Conservation (phyloP, 768 basidiomycete species). For the Krasilnikovozyma curviuscula region DNA sequence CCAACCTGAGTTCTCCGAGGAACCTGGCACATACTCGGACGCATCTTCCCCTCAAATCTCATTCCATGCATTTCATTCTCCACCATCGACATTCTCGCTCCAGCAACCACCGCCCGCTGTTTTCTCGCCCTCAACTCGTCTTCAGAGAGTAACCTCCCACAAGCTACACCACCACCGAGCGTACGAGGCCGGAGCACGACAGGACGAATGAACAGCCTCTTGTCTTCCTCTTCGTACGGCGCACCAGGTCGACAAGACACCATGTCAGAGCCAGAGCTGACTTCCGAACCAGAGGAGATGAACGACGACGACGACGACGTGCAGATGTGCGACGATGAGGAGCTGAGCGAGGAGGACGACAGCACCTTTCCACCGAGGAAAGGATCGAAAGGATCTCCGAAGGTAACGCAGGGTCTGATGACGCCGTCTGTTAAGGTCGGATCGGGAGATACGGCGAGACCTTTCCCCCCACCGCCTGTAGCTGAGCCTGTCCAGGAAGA, state of each 20-base stretch:
- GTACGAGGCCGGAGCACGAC: neutral
- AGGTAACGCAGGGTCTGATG: too few species aligned
- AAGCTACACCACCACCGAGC: neutral
- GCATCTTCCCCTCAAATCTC: constrained; percentile 1
- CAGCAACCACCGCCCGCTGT: too few species aligned
- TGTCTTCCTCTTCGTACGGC: too few species aligned
- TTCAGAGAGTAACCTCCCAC: neutral
- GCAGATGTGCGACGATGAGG: neutral
- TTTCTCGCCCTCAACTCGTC: neutral
- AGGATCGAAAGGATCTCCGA: too few species aligned
- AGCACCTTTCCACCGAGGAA: too few species aligned
- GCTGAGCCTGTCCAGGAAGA: too few species aligned
- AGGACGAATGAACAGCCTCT: too few species aligned
- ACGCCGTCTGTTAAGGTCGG: too few species aligned
- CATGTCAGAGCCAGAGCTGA: neutral
- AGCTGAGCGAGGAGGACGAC: neutral
- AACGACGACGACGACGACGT: neutral
- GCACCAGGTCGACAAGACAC: neutral
- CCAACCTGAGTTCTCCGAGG: neutral
- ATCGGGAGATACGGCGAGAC: too few species aligned
- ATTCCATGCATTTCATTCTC: neutral
- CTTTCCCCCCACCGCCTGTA: too few species aligned
- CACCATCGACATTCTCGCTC: neutral
- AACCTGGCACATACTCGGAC: neutral
- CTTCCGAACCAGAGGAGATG: neutral